A percentile compares a stretch with the other conserved stretches of the same genome.
Evolutionary conservation across 2,329 filamentous ascomycete species (phyloP).

Genomic region (Alternaria solani): DNA sequence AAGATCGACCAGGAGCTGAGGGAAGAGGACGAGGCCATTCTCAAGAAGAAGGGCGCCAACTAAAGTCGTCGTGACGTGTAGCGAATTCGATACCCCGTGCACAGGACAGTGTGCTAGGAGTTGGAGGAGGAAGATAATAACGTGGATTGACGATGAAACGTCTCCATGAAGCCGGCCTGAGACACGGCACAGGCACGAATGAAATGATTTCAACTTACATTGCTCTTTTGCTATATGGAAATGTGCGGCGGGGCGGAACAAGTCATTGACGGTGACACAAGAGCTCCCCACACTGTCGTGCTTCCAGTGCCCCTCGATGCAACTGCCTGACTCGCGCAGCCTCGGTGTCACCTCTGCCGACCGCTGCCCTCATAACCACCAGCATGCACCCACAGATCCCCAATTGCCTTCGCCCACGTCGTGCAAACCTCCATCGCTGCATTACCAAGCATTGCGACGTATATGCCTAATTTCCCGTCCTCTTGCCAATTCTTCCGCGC

Average conservation of each 20-base stretch:
- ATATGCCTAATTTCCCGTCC: conserved; percentile 32
- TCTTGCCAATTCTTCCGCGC: conserved; percentile 25
- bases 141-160: conserved; percentile 18
- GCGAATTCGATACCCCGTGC: conserved; percentile 21
- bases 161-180: conserved; percentile 11
- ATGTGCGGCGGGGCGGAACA: conserved; percentile 5
- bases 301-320: conserved; percentile 16
- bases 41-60: conserved; percentile 67
- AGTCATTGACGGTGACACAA: conserved; percentile 13
- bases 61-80: conserved; percentile 16
- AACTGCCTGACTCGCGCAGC: conserved; percentile 27
- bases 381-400: not conserved
- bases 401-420: conserved; percentile 7
- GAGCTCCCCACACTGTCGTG: conserved; percentile 19
- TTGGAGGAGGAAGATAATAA: conserved; percentile 17
- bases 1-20: conserved; percentile 74
- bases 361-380: conserved; percentile 10
- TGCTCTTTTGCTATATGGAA: not conserved
- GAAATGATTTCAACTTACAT: conserved; percentile 4
- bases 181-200: conserved; percentile 17
- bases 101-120: conserved; percentile 10
- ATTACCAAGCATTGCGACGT: conserved; percentile 16
- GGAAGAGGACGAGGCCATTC: conserved; percentile 71
- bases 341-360: conserved; percentile 17
- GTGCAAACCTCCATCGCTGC: conserved; percentile 8